Evolutionary conservation across 1,284 basidiomycete species (phyloP).

Genomic region (Trametes pubescens): DNA sequence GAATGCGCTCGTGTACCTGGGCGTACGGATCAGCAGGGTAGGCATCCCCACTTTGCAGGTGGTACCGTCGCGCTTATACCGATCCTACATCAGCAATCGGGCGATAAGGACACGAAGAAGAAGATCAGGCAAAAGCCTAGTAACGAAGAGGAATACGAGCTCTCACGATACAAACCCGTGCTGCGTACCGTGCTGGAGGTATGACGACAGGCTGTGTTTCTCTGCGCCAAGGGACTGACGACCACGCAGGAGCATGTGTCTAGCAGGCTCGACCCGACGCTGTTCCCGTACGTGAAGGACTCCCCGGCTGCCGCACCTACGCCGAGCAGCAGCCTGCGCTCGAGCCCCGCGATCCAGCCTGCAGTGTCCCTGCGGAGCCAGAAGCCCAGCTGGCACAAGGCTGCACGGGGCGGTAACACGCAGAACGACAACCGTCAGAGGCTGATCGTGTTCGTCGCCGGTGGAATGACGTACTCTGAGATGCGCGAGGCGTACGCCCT

Average conservation of each 20-base stretch:
- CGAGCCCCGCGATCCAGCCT: conserved; percentile 44
- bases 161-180: conserved; percentile 93
- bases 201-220: conserved; percentile 12
- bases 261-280: conserved; percentile 77
- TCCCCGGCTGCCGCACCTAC: conserved; percentile 65
- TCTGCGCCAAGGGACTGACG: conserved; percentile 11
- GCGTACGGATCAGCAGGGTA: conserved; percentile 86
- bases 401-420: conserved; percentile 60
- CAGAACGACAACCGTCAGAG: conserved; percentile 76
- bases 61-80: conserved; percentile 3
- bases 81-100: conserved; percentile 56
- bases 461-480: conserved; percentile 97
- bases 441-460: conserved; percentile 92
- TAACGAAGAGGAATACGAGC: conserved; percentile 91
- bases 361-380: conserved; percentile 82
- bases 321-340: conserved; percentile 53
- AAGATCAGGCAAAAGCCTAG: conserved; percentile 81
- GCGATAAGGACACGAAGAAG: conserved; percentile 80
- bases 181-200: conserved; percentile 72
- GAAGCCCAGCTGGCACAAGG: conserved; percentile 87
- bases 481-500: conserved; percentile 89
- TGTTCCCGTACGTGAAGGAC: conserved; percentile 95
- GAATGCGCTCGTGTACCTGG: conserved; percentile 87
- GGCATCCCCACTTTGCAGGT: conserved; percentile 36
- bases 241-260: conserved; percentile 77